Evolutionary conservation across 495 filamentous ascomycete genomes (phyloP).

Genomic region (Thermochaetoides thermophila): DNA sequence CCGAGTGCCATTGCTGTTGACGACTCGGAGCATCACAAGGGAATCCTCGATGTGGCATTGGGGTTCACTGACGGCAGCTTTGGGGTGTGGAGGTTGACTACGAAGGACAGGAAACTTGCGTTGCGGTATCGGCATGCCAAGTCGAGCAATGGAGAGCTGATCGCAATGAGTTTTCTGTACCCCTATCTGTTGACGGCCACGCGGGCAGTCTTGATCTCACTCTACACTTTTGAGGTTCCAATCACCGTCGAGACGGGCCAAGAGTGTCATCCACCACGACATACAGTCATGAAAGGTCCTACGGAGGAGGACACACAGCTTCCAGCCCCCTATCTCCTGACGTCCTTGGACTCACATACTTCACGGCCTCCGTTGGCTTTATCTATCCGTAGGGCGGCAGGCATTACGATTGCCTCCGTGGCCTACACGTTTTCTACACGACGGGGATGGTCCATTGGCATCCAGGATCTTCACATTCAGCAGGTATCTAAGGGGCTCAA

Average conservation of each 20-base stretch:
- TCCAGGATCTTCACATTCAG: conserved; percentile 68
- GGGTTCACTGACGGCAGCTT: conserved; percentile 71
- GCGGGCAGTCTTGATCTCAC: conserved; percentile 49
- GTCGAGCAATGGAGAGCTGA: conserved; percentile 50
- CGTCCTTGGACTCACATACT: conserved; percentile 70
- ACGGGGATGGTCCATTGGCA: conserved; percentile 72
- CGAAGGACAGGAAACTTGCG: conserved; percentile 25
- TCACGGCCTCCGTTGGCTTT: conserved; percentile 66
- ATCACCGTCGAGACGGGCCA: conserved; percentile 1
- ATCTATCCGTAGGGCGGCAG: conserved; percentile 48
- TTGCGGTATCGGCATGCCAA: conserved; percentile 39
- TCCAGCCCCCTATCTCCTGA: conserved; percentile 43
- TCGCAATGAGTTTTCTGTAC: conserved; percentile 55
- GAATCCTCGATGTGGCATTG: conserved; percentile 40
- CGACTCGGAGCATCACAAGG: conserved; percentile 21
- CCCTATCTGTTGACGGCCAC: conserved; percentile 74
- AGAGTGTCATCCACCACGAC: not conserved
- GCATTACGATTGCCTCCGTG: conserved; percentile 58
- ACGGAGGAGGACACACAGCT: not conserved
- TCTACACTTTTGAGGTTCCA: conserved; percentile 49
- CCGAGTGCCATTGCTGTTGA: conserved; percentile 61
- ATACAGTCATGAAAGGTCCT: not conserved
- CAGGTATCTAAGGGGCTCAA: conserved; percentile 11
- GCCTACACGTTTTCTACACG: conserved; percentile 63
- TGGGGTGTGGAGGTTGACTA: conserved; percentile 47